These are phyloP conservation scores for Dissoconium aciculare DNA, from an alignment of 2,329 filamentous ascomycete species.

Conservation along the genomic window DNA sequence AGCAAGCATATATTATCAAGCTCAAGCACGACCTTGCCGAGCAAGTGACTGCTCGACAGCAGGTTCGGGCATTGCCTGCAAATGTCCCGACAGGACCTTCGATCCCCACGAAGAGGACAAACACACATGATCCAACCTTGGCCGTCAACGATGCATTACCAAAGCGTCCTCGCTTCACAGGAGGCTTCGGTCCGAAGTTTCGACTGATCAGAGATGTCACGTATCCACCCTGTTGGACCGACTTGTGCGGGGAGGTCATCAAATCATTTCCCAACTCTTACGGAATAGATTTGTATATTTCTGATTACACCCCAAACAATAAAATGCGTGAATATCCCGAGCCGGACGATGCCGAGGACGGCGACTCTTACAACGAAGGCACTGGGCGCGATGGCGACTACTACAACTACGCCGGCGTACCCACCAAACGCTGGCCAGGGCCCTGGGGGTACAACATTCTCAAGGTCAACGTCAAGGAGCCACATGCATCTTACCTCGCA, in stretches of 20 bases:
- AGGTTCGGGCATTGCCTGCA: not conserved
- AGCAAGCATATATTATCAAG: conserved; percentile 23
- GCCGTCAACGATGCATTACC: conserved; percentile 3
- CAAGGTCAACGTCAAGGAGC: conserved; percentile 55
- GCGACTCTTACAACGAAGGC: conserved; percentile 6
- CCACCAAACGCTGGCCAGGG: conserved; percentile 47
- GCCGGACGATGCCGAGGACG: conserved; percentile 22
- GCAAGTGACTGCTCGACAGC: not conserved
- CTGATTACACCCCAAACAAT: conserved; percentile 66
- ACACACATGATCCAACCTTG: not conserved
- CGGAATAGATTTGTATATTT: conserved; percentile 51
- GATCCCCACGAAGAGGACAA: not conserved
- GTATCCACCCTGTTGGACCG: conserved; percentile 40
- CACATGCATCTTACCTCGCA: conserved; percentile 47
- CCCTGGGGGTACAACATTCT: conserved; percentile 60
- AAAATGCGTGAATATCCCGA: conserved; percentile 43
- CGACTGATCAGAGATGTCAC: conserved; percentile 48
- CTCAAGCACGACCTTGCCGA: conserved; percentile 14
- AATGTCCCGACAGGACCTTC: not conserved
- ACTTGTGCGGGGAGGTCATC: conserved; percentile 60
- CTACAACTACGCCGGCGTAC: conserved; percentile 19
- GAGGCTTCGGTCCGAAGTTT: conserved; percentile 35
- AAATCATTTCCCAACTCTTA: conserved; percentile 33
- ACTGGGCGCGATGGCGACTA: conserved; percentile 17
- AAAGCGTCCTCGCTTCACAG: conserved; percentile 6